These are phyloP conservation scores for Hanseniaspora clermontiae DNA, from an alignment of 805 yeast species.

Conservation along the genomic window DNA sequence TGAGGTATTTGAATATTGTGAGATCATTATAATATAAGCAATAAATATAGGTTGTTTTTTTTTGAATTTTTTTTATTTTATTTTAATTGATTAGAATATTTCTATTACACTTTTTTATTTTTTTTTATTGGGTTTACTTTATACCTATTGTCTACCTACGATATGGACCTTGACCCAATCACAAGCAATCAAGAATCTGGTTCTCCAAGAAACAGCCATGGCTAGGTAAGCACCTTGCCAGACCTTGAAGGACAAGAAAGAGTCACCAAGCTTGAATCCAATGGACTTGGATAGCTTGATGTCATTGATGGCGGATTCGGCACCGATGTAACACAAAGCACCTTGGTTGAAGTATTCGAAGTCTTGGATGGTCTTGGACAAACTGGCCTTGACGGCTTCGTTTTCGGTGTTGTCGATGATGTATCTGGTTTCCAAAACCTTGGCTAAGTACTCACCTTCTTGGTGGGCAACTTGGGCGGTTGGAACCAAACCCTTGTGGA, in stretches of 20 bases:
- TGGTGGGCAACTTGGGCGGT: slow-evolving; percentile 97
- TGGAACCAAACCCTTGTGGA: slow-evolving; percentile 76
- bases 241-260: slow-evolving; percentile 65
- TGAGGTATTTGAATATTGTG: too few species aligned
- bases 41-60: neutral
- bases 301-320: slow-evolving; percentile 89
- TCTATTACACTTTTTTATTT: neutral
- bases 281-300: slow-evolving; percentile 35
- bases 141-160: slow-evolving; percentile 75
- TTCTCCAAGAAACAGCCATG: slow-evolving; percentile 83
- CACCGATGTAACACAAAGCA: slow-evolving; percentile 85
- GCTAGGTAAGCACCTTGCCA: slow-evolving; percentile 91
- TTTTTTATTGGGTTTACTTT: too few species aligned
- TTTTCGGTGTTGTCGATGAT: slow-evolving; percentile 41
- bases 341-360: slow-evolving; percentile 84
- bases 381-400: slow-evolving; percentile 31
- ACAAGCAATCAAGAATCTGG: slow-evolving; percentile 68
- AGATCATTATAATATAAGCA: too few species aligned
- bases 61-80: neutral
- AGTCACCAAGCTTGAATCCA: slow-evolving; percentile 73
- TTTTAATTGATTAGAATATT: neutral
- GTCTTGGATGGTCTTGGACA: slow-evolving; percentile 39
- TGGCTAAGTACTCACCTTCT: slow-evolving; percentile 74
- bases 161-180: slow-evolving; percentile 83
- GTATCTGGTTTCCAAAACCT: slow-evolving; percentile 51